Evolutionary conservation across 2,329 filamentous ascomycete species (phyloP).

Genomic region (Sarocladiaceae sp.): DNA sequence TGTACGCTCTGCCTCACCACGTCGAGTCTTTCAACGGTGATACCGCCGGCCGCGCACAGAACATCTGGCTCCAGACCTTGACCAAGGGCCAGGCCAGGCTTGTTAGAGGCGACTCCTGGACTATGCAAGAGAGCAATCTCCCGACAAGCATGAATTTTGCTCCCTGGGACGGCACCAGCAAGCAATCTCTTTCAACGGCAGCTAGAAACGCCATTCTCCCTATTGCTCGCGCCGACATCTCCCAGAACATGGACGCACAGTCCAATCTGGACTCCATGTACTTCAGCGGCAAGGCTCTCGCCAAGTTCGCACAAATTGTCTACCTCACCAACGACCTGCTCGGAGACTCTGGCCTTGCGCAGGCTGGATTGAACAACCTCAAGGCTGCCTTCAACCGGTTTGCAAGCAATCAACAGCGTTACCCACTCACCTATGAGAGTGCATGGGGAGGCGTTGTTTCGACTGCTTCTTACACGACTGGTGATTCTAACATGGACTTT

Average conservation of each 20-base stretch:
- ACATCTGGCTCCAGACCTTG: constrained; percentile 67
- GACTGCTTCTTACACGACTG: constrained; percentile 65
- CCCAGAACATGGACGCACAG: constrained; percentile 69
- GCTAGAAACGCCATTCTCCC: constrained; percentile 39
- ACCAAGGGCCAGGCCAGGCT: constrained; percentile 80
- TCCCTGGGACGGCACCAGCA: constrained; percentile 56
- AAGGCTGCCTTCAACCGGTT: constrained; percentile 65
- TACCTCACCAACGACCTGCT: constrained; percentile 63
- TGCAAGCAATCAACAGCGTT: constrained; percentile 62
- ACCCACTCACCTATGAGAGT: constrained; percentile 58
- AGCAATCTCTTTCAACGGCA: constrained; percentile 7
- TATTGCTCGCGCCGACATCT: constrained; percentile 66
- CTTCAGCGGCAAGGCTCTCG: constrained; percentile 83
- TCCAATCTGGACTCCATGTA: constrained; percentile 84
- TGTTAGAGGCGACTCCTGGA: constrained; percentile 70
- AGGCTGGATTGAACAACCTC: constrained; percentile 55
- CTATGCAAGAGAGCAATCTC: constrained; percentile 67
- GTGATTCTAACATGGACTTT: constrained; percentile 72
- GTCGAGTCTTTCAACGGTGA: constrained; percentile 64
- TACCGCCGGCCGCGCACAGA: constrained; percentile 46
- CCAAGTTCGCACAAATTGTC: constrained; percentile 71
- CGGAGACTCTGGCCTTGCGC: constrained; percentile 51
- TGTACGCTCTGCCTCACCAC: constrained; percentile 89
- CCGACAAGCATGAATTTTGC: constrained; percentile 72
- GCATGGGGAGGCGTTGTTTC: constrained; percentile 81